These are phyloP conservation scores for Mycena sanguinolenta DNA, from an alignment of 768 basidiomycete species.

Conservation along the genomic window DNA sequence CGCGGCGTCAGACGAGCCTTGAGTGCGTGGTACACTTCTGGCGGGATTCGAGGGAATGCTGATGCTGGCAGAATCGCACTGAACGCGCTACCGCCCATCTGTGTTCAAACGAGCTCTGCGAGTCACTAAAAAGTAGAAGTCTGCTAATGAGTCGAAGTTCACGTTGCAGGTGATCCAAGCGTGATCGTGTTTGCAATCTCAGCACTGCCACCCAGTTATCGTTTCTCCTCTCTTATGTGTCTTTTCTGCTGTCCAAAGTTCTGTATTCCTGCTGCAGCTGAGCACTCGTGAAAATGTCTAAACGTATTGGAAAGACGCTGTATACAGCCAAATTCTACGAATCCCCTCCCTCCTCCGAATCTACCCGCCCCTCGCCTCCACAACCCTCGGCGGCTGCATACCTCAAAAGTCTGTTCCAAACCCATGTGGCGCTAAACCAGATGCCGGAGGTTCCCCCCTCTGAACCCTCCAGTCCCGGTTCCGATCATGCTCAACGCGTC, in stretches of 20 bases:
- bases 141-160: no score
- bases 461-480: constrained; percentile 10
- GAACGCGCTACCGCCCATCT: constrained; percentile 54
- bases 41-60: constrained; percentile 74
- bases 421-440: constrained; percentile 29
- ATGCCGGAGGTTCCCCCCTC: constrained; percentile 30
- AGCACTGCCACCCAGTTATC: neutral
- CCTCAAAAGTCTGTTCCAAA: constrained; percentile 23
- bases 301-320: constrained; percentile 21
- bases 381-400: constrained; percentile 15
- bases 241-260: neutral
- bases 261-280: no score
- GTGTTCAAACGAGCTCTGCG: no score
- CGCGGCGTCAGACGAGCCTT: constrained; percentile 60
- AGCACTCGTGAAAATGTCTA: constrained; percentile 9
- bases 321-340: constrained; percentile 37
- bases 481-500: constrained; percentile 36
- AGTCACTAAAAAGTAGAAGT: no score
- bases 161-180: neutral
- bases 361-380: constrained; percentile 11
- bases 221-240: neutral
- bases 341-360: constrained; percentile 30
- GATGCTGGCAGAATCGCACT: constrained; percentile 54
- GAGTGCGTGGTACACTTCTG: constrained; percentile 62
- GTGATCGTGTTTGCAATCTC: constrained; percentile 2